Base-by-base conservation (phyloP, 169 alveolate genomes). In the Plasmodium gallinaceum region DNA sequence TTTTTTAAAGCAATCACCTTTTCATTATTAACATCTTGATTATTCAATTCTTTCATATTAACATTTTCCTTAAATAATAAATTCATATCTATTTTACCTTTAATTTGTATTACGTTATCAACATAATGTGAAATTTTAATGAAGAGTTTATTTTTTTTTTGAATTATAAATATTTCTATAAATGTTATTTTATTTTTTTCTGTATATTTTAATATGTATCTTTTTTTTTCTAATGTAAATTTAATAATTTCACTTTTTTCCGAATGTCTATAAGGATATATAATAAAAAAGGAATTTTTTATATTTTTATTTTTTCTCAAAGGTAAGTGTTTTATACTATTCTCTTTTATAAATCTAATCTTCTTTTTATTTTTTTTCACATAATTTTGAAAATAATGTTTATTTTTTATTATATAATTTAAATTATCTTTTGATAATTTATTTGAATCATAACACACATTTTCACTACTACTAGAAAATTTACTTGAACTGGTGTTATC, bases 281-380 rank as follows among this genome's bases (percentile, higher is more conserved):
- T 26, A 42, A 80, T 12, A 1, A 65, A 60, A 60, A 80, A 80
- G 18, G 48, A 66, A n/a, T 80, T 69, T 70, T 39, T 80, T 0
- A 80, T 26, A 39, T 65, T 57, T 22, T 80, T 80, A 61, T 80
- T 65, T 32, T 80, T 80, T 24, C 90, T 9, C 32, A 80, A 32
- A 7, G 90, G 83, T n/a, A 80, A 80, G 18, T 51, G 37, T 0
- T 2, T 22, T 5, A 80, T 39, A 45, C 65, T 80, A 20, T 80
- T 80, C 22, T 61, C 42, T 39, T 62, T 24, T 52, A 80, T 22
- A n/a, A n/a, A 39, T 7, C 90, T 61, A 60, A 80, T 24, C 0
- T 12, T n/a, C n/a, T 70, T 51, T 8, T 54, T 12, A 16, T 68
- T 80, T 6, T 22, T 9, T 1, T 68, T 39, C 7, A 80, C n/a